Conservation (phyloP, 495 filamentous ascomycete genomes). For the Hapsidospora chrysogenum region DNA sequence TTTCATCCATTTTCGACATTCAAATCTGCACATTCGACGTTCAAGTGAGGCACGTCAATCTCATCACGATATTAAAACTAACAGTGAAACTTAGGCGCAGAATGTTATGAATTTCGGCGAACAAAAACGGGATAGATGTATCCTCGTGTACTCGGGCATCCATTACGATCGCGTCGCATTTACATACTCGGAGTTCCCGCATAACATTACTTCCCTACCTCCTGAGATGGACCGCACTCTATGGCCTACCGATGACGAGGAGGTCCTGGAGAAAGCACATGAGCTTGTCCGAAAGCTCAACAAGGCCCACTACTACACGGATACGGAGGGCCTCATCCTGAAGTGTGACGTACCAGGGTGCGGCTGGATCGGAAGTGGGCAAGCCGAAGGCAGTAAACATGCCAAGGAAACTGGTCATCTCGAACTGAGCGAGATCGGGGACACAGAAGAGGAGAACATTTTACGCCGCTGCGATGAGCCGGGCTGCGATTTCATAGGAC, state of each 20-base stretch:
- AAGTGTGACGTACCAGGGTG: constrained; percentile 59
- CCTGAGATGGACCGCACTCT: constrained; percentile 63
- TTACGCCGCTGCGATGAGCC: constrained; percentile 1
- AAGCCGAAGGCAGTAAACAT: constrained; percentile 22
- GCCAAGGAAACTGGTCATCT: constrained; percentile 15
- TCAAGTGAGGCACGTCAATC: too few species aligned
- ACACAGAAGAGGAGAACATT: constrained; percentile 5
- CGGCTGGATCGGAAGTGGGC: constrained; percentile 51
- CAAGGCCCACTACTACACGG: constrained; percentile 72
- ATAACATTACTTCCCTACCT: constrained; percentile 36
- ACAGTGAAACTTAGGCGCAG: too few species aligned
- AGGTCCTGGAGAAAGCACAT: constrained; percentile 48
- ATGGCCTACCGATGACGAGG: constrained; percentile 50
- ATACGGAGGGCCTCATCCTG: constrained; percentile 70
- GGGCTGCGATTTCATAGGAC: background rate
- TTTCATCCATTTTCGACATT: constrained; percentile 70
- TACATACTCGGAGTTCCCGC: constrained; percentile 42
- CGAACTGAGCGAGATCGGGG: constrained; percentile 14
- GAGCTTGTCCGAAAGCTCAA: constrained; percentile 53
- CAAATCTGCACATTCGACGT: constrained; percentile 78
- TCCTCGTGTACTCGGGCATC: constrained; percentile 84
- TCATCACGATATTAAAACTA: too few species aligned
- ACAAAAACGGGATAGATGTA: constrained; percentile 46
- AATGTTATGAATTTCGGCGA: constrained; percentile 49
- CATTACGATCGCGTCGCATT: constrained; percentile 91